Percentiles rank a stretch among this genome's conserved stretches.
Evolutionary conservation across 2,329 filamentous ascomycete species (phyloP).

Genomic region (Pyrenophora tritici-repentis): DNA sequence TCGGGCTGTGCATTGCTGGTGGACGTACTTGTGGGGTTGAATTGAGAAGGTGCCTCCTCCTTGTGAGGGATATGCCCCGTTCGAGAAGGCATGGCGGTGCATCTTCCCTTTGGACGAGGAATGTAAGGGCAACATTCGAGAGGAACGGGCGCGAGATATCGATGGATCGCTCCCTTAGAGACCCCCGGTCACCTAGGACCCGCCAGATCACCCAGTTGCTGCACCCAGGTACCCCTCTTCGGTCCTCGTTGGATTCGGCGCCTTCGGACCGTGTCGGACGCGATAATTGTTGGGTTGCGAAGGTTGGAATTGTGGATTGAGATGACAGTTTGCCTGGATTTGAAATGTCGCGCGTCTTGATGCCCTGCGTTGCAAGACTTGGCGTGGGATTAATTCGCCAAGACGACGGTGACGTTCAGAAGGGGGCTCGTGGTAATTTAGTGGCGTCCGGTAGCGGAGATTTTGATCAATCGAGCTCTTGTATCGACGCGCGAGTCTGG

Average conservation of each 20-base stretch:
- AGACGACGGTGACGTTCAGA: constrained; percentile 40
- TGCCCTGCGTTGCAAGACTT: constrained; percentile 29
- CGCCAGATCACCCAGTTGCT: constrained; percentile 36
- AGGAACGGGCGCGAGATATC: constrained; percentile 26
- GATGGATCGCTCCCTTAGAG: constrained; percentile 42
- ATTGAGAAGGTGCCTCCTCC: constrained; percentile 79
- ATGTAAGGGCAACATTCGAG: constrained; percentile 66
- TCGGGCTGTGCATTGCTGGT: constrained; percentile 30
- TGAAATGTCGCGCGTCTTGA: constrained; percentile 28
- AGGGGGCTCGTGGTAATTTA: constrained; percentile 24
- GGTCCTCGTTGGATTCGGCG: constrained; percentile 7
- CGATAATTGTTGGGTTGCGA: constrained; percentile 14
- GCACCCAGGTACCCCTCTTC: constrained; percentile 19
- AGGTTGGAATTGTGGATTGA: constrained; percentile 8
- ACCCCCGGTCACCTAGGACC: constrained; percentile 43
- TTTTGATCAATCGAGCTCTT: constrained; percentile 29
- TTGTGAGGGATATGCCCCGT: constrained; percentile 74
- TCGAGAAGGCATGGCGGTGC: constrained; percentile 85
- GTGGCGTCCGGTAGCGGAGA: constrained; percentile 30
- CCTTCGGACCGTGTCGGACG: constrained; percentile 17
- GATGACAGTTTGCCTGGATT: constrained; percentile 13
- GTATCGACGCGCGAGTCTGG: constrained; percentile 21
- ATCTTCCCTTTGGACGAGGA: constrained; percentile 68
- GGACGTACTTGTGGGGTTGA: constrained; percentile 80
- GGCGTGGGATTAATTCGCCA: constrained; percentile 41